Conservation (phyloP, 305 asterid genomes). For the Fraxinus dipetala region DNA sequence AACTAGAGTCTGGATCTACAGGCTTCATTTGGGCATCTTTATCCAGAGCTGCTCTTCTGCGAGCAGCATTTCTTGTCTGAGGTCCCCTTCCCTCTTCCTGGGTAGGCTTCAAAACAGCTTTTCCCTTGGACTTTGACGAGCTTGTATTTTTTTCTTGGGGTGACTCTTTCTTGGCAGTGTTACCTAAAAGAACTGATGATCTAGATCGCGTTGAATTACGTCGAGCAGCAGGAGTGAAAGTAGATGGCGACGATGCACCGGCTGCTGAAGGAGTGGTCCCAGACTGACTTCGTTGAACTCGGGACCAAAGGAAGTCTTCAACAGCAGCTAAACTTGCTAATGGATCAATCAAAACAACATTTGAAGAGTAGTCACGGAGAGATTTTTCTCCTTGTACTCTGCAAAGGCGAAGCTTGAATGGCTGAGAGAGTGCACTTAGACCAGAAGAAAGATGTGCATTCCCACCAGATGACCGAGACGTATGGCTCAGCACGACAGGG, state of each 20-base stretch:
- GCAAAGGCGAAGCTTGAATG: constrained; percentile 93
- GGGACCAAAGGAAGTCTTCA: constrained; percentile 93
- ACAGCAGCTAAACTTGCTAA: constrained; percentile 93
- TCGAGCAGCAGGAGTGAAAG: constrained; percentile 58
- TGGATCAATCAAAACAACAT: constrained; percentile 88
- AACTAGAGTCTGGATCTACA: constrained; percentile 69
- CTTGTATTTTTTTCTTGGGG: constrained; percentile 51
- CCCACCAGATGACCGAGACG: constrained; percentile 70
- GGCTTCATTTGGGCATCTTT: constrained; percentile 73
- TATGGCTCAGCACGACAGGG: constrained; percentile 90
- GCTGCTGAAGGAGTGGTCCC: constrained; percentile 52
- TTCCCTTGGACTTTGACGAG: constrained; percentile 81
- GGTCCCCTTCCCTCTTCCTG: constrained; percentile 84
- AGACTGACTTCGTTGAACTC: constrained; percentile 78
- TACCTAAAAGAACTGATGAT: constrained; percentile 66
- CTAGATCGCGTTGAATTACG: constrained; percentile 78
- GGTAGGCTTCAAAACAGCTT: constrained; percentile 75
- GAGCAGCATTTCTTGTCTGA: constrained; percentile 82
- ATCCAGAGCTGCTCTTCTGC: constrained; percentile 78
- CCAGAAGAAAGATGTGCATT: constrained; percentile 95
- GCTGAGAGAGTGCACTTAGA: constrained; percentile 81
- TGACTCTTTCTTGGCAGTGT: constrained; percentile 54
- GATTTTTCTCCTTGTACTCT: constrained; percentile 93
- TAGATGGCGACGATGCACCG: constrained; percentile 55
- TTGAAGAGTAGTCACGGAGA: constrained; percentile 95